Evolutionary conservation across 495 filamentous ascomycete genomes (phyloP).

Genomic region (Collariella sp.): DNA sequence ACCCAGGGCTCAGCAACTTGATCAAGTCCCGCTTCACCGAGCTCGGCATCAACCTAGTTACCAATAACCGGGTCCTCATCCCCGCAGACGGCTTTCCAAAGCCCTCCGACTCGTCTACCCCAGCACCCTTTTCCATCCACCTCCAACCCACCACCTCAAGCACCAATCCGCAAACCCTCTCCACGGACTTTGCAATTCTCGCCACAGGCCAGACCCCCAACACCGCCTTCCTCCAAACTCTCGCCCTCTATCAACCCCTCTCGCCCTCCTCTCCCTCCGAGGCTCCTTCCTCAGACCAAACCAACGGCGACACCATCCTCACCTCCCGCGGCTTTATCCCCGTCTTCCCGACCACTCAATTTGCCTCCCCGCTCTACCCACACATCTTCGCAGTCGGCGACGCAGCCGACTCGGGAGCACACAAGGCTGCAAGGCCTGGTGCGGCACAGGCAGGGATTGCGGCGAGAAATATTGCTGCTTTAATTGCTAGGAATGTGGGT

Average conservation of each 20-base stretch:
- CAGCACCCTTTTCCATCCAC: background rate
- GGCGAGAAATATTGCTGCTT: slow-evolving; percentile 43
- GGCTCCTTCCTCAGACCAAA: too few species aligned
- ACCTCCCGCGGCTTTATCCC: slow-evolving; percentile 43
- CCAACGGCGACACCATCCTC: slow-evolving; percentile 23
- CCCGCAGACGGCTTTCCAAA: slow-evolving; percentile 23
- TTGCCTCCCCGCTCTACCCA: slow-evolving; percentile 28
- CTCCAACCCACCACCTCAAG: slow-evolving; percentile 15
- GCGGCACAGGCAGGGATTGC: slow-evolving; percentile 46
- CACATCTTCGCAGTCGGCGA: slow-evolving; percentile 51
- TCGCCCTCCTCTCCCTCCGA: too few species aligned
- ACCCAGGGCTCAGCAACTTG: slow-evolving; percentile 39
- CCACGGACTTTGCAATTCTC: slow-evolving; percentile 16
- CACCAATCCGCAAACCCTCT: too few species aligned
- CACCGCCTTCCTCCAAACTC: slow-evolving; percentile 36
- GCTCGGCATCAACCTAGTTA: slow-evolving; percentile 29
- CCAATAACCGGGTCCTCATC: slow-evolving; percentile 15
- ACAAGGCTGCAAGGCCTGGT: slow-evolving; percentile 48
- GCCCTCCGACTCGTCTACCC: slow-evolving; percentile 3
- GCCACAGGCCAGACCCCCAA: slow-evolving; percentile 44
- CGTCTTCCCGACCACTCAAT: slow-evolving; percentile 48
- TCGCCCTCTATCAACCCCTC: too few species aligned
- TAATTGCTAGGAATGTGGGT: slow-evolving; percentile 31
- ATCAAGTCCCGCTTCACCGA: slow-evolving; percentile 30
- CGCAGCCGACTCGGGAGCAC: slow-evolving; percentile 47